Evolutionary conservation across 177 flowering plant genomes (phyloP), one percentile per base, ranked within the genome.

Genomic region (Telopea speciosissima): DNA sequence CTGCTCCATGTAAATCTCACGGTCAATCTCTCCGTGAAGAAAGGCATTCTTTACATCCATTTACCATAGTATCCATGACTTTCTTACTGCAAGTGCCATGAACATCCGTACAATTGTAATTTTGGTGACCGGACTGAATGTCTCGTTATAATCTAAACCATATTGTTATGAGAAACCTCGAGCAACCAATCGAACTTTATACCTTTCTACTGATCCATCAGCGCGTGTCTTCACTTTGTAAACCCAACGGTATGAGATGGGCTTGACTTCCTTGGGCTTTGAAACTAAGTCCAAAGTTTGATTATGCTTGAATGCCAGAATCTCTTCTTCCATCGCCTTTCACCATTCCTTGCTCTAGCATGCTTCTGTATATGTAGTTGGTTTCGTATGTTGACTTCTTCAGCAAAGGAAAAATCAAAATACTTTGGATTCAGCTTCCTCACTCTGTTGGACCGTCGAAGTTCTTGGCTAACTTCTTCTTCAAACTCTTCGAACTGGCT

Each of bases 1-100:
- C 42, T 76, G 72, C 26, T 66, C 68, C 76, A 78, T 73, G 31
- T 73, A 79, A 0, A 74, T 72, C 1, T 68, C 75, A 42, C 16
- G 59, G 66, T 74, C 77, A 7, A 77, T 9, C 25, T 73, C 71
- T 40, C 73, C 28, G 31, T 77, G 61, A 8, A 73, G 59, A 23
- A 73, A 73, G 2, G 52, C 74, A 61, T 16, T 61, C 23, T 61
- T 61, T 3, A 23, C 22, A 61, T n/a, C 10, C 23, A 61, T 61
- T 5, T n/a, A 23, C 63, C 5, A n/a, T 61, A 59, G 13, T 24
- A n/a, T 61, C 63, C 8, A 61, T 17, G 25, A 23, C 26, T n/a
- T 2, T 1, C 2, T 61, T 0, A 24, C 6, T n/a, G 3, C 63
- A 6, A 21, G 5, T 16, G 63, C 63, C 4, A 60, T 7, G 4